Evolutionary conservation across 2,329 filamentous ascomycete species (phyloP), one percentile per base, ranked within the genome.

Genomic region (Bipolaris oryzae): DNA sequence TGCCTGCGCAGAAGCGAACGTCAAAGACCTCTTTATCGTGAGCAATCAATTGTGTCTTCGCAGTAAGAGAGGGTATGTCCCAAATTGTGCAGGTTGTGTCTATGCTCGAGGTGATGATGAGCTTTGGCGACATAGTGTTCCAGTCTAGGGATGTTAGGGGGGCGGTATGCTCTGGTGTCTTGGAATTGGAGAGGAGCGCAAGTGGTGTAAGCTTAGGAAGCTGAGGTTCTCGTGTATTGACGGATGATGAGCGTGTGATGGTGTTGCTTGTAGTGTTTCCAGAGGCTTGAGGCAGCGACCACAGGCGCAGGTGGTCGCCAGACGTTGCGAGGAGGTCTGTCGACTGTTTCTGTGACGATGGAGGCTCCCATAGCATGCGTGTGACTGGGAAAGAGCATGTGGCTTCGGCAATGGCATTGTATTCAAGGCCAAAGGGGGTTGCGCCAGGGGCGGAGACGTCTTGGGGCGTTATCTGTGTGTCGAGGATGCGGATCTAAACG

Each of bases 21-120:
- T 99, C 95, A 71, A 96, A 99, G 5, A 99, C 95, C 77, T 99
- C 95, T 77, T 98, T 98, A 79, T 99, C 95, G 76, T 99, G 95
- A 18, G 95, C 95, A 77, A 99, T 99, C 43, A 99, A 82, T 76
- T 99, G 95, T 1, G 95, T 99, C 79, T 99, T 99, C 50, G 95
- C 95, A 0, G 95, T 99, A 61, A 99, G 82, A 1, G 95, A 97
- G 3, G 95, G 95, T 53, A 99, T 99, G 75, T 99, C 95, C 95
- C 95, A 99, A 64, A 99, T 99, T 4, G 95, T 99, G 79, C 95
- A 99, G 5, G 95, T 99, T 1, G 95, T 99, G 74, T 99, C 95
- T 71, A 99, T 99, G 75, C 93, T 98, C 3, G 93, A 97, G 1
- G 95, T 99, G 71, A 99, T 99, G 73, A 99, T 99, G 51, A 99